Evolutionary conservation across 306 rosid genomes (phyloP), one percentile per base, ranked within the genome.

Genomic region (Fragaria iinumae): DNA sequence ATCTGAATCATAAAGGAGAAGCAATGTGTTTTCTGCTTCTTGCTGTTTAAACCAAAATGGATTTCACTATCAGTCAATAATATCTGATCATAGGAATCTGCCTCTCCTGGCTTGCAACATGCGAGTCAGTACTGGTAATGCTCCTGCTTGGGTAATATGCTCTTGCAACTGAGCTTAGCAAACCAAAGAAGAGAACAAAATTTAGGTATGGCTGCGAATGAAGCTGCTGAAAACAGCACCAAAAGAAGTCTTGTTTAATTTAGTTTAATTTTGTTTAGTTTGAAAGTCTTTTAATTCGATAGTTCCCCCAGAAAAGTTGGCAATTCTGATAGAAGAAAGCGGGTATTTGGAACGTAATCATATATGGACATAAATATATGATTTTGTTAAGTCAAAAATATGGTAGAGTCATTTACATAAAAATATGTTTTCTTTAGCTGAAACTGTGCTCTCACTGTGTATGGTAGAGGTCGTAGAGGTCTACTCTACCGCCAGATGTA

Each of bases 401-500:
- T 67, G 13, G 27, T 18, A 1, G 16, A 2, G 17, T 65, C 2
- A 38, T 17, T 18, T 36, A 36, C 45, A 18, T 7, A 8, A 34
- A 43, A 23, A 47, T 0, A 6, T 4, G 25, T 69, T 48, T 63
- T 41, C n/a, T 67, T 21, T 69, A 48, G 56, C 6, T 72, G 69
- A 6, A 45, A 49, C 18, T 47, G 29, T 17, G 50, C 38, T 47
- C 6, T 5, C 21, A 65, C 48, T 18, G 62, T 20, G 60, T 20
- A 27, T 16, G 11, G 56, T 27, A 43, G 67, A 59, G 63, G 17
- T 32, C n/a, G n/a, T n/a, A n/a, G n/a, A n/a, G n/a, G n/a, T n/a
- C 44, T 77, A 21, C 73, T 45, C 62, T 71, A 44, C 57, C 39
- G 11, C 80, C 74, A 62, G 73, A 74, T 76, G 73, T 74, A 76